Evolutionary conservation across 352 stramenopile genomes (phyloP), one percentile per base, ranked within the genome.

Genomic region (Phytophthora hibernalis): DNA sequence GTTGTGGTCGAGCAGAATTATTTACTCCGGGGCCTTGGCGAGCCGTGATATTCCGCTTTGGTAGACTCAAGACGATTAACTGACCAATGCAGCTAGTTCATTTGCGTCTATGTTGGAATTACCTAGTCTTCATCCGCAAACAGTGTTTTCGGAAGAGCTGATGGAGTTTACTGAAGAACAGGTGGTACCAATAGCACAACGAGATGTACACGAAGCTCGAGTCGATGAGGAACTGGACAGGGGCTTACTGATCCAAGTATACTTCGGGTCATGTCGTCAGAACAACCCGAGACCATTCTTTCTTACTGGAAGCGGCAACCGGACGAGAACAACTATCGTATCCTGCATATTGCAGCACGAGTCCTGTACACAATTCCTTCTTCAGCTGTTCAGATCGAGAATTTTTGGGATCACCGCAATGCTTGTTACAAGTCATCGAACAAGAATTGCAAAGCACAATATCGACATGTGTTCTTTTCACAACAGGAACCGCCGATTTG

Each of bases 181-280:
- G 9, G 38, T 8, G 7, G 38, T 45, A 5, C 15, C 38, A 22
- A n/a, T 22, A 5, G 38, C 10, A 11, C 38, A 45, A 12, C 38
- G 38, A 45, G n/a, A 45, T n/a, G 38, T 45, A 3, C 59, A 56
- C 35, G 60, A 68, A 37, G 31, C 33, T 26, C 51, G 51, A 9
- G 33, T 53, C 1, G 31, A 61, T 26, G 60, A 68, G 44, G 60
- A 68, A 20, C 6, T 68, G n/a, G 51, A 61, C 1, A 20, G 59
- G 10, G 51, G 42, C n/a, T 67, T 0, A 21, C 31, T 11, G 59
- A 61, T 33, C 24, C 57, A 15, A 57, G 24, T 35, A 21, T 24
- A 24, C 35, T 64, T 2, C 33, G 42, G 6, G 5, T 38, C 1
- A 12, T 18, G 1, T 26, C 11, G 0, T 6, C 10, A 3, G 35